phyloP scores from a whole-genome alignment of 768 basidiomycete species.

The Boletus sp. region DNA sequence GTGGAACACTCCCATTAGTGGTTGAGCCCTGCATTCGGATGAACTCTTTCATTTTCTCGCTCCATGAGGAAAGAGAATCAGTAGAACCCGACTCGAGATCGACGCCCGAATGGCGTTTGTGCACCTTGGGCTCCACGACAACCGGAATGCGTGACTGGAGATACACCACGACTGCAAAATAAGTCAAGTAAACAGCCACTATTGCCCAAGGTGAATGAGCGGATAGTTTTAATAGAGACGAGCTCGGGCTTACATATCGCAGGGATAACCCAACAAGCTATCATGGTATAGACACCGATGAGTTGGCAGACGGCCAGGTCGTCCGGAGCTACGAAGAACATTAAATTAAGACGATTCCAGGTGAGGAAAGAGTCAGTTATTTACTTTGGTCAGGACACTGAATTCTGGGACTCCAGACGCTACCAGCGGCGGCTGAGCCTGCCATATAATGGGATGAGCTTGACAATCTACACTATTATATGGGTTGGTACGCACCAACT shows the following conservation, averaged over 20 bases:
- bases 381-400: slow-evolving; percentile 43
- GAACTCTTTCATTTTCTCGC: slow-evolving; percentile 1
- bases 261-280: slow-evolving; percentile 54
- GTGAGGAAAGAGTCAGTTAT: neutral
- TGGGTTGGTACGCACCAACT: slow-evolving; percentile 35
- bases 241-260: slow-evolving; percentile 40
- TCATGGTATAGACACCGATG: slow-evolving; percentile 45
- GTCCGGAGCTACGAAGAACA: slow-evolving; percentile 33
- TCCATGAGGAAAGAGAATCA: slow-evolving; percentile 3
- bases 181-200: slow-evolving; percentile 45
- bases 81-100: slow-evolving; percentile 22
- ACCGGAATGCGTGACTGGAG: slow-evolving; percentile 31
- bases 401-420: slow-evolving; percentile 41
- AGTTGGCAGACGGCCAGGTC: slow-evolving; percentile 45
- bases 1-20: neutral
- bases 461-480: neutral
- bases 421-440: slow-evolving; percentile 46
- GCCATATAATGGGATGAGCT: neutral
- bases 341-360: neutral
- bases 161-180: slow-evolving; percentile 38
- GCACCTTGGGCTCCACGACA: slow-evolving; percentile 9
- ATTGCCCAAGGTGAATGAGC: slow-evolving; percentile 5
- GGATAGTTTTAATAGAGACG: neutral
- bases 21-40: neutral
- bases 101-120: neutral